Conservation (phyloP, 257 asterid genomes). For the Echium plantagineum region DNA sequence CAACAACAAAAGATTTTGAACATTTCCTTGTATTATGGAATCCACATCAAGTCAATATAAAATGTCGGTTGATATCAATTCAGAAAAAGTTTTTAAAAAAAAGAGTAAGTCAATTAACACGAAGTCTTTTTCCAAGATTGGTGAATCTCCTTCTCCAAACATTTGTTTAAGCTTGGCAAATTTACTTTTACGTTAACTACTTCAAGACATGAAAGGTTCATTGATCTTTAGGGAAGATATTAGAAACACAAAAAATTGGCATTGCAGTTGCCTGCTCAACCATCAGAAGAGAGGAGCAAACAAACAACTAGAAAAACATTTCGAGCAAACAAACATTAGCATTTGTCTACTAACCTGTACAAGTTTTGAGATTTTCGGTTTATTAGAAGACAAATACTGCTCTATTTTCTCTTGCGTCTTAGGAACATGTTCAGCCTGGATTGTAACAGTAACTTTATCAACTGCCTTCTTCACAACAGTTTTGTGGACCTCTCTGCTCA, state of each 20-base stretch:
- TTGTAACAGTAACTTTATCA: constrained; percentile 68
- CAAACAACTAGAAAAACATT: neutral
- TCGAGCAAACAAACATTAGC: neutral
- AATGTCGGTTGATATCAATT: neutral
- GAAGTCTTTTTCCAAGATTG: neutral
- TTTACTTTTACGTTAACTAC: neutral
- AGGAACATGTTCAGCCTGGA: constrained; percentile 64
- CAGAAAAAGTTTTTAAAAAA: neutral
- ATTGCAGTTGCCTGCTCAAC: neutral
- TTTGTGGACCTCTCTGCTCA: constrained; percentile 93
- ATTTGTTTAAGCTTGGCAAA: neutral
- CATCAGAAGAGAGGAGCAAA: neutral
- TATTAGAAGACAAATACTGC: constrained; percentile 60
- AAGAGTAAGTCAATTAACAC: no score
- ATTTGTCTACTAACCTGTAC: constrained; percentile 49
- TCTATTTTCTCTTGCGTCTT: constrained; percentile 68
- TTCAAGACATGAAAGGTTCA: neutral
- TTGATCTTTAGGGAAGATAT: neutral
- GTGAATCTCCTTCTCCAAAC: neutral
- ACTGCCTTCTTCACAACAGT: constrained; percentile 89
- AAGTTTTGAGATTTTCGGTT: constrained; percentile 76
- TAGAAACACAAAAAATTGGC: no score
- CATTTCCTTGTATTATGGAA: neutral
- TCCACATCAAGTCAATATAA: neutral
- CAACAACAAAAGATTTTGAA: neutral